A percentile compares a stretch with the other conserved stretches of the same genome.
Conservation (phyloP, 495 filamentous ascomycete genomes). For the Penicillium psychrofluorescens region DNA sequence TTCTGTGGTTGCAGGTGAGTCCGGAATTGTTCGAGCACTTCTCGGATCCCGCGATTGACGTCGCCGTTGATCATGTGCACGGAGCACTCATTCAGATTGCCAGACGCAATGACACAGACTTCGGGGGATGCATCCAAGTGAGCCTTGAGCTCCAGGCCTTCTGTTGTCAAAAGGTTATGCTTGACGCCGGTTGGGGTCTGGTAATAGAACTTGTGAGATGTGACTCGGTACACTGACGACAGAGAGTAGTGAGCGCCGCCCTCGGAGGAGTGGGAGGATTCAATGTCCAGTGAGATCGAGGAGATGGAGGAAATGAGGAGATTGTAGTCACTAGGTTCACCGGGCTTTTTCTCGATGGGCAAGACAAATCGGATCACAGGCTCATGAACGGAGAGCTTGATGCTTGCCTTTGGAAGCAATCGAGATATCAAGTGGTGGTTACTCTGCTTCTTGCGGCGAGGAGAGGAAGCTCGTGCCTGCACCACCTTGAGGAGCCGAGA, state of each 20-base stretch:
- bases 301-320: slow-evolving; percentile 91
- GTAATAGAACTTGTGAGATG: slow-evolving; percentile 91
- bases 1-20: slow-evolving; percentile 58
- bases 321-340: slow-evolving; percentile 66
- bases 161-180: slow-evolving; percentile 78
- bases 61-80: slow-evolving; percentile 85
- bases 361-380: slow-evolving; percentile 85
- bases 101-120: slow-evolving; percentile 71
- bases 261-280: slow-evolving; percentile 85
- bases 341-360: slow-evolving; percentile 60
- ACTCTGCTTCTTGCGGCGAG: slow-evolving; percentile 36
- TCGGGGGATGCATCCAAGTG: slow-evolving; percentile 81
- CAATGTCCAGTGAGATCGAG: slow-evolving; percentile 82
- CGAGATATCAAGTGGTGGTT: slow-evolving; percentile 75
- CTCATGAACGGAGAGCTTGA: slow-evolving; percentile 95
- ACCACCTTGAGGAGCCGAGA: slow-evolving; percentile 76
- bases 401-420: slow-evolving; percentile 85
- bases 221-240: slow-evolving; percentile 69
- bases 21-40: slow-evolving; percentile 77
- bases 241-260: slow-evolving; percentile 83
- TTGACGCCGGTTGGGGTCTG: slow-evolving; percentile 74
- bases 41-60: slow-evolving; percentile 83
- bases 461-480: slow-evolving; percentile 46
- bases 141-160: slow-evolving; percentile 77
- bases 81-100: slow-evolving; percentile 77